These are phyloP conservation scores for Tuber brumale DNA, from an alignment of 495 filamentous ascomycete species.

Conservation along the genomic window DNA sequence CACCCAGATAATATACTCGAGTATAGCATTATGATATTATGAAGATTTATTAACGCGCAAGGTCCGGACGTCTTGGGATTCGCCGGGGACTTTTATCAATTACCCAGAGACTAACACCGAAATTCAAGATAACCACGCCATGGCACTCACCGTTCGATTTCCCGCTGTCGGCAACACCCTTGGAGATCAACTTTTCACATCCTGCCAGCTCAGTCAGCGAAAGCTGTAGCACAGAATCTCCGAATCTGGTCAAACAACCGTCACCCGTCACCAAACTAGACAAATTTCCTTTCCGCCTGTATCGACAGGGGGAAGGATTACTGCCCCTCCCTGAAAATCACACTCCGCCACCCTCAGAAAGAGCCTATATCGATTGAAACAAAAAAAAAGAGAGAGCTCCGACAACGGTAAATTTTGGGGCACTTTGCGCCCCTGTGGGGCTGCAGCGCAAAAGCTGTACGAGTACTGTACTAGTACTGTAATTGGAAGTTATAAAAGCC, in stretches of 20 bases:
- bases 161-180: neutral
- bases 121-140: neutral
- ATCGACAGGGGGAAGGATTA: neutral
- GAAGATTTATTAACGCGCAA: neutral
- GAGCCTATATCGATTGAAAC: neutral
- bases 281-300: neutral
- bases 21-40: no score
- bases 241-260: no score
- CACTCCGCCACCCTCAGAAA: neutral
- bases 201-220: neutral
- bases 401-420: neutral
- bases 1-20: no score
- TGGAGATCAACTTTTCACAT: neutral
- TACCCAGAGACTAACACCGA: neutral
- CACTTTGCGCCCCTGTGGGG: rapidly evolving
- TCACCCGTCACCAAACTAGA: neutral
- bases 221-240: neutral
- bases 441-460: neutral
- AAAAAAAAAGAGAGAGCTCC: neutral
- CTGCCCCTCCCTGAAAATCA: neutral
- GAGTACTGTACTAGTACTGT: no score
- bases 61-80: neutral
- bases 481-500: neutral
- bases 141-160: neutral
- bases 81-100: neutral